Base-by-base conservation (phyloP, 371 early-diverging fungal species). In the Coemansia sp. region DNA sequence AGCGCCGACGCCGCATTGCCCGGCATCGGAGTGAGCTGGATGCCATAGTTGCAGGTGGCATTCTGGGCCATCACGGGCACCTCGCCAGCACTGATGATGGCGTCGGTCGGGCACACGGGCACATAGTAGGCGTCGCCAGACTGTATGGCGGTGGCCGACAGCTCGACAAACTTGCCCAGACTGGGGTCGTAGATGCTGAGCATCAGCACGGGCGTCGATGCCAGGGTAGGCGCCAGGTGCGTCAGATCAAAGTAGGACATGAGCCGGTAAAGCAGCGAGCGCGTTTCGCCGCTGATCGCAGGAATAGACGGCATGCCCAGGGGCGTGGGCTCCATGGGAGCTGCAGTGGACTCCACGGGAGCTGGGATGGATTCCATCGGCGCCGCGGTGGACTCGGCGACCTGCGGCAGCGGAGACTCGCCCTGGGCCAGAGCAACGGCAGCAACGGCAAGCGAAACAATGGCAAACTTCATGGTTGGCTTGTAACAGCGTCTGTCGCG, bases 231-330 rank as follows among this genome's bases (percentile, higher is more conserved):
- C 4, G 35, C 1, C 14, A 59, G n/a, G 36, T 38, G 59, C 0
- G 65, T 47, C 30, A 65, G 30, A 45, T 65, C 65, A 52, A 65
- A 65, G 65, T 35, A 59, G 11, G 65, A 65, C 31, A 36, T 40
- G 5, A 65, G 39, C 16, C 65, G 65, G 5, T 42, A 3, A n/a
- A 65, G n/a, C 32, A 65, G 47, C 38, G 65, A 58, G 4, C n/a
- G 7, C 9, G 34, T 30, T 16, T 41, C 32, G 32, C 11, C 10
- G 4, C 14, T 20, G 7, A 26, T 30, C 1, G 31, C 34, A 0
- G 26, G 52, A 2, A 6, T 34, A 2, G 31, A 51, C n/a, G 52
- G 52, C 52, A 34, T 51, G 52, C 6, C 5, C 34, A 13, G 35
- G 1, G 52, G 52, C 56, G 40, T 56, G 5, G 56, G 26, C 0